Evolutionary conservation across 2,329 filamentous ascomycete genomes (phyloP).

Genomic region (Fusarium longipes): DNA sequence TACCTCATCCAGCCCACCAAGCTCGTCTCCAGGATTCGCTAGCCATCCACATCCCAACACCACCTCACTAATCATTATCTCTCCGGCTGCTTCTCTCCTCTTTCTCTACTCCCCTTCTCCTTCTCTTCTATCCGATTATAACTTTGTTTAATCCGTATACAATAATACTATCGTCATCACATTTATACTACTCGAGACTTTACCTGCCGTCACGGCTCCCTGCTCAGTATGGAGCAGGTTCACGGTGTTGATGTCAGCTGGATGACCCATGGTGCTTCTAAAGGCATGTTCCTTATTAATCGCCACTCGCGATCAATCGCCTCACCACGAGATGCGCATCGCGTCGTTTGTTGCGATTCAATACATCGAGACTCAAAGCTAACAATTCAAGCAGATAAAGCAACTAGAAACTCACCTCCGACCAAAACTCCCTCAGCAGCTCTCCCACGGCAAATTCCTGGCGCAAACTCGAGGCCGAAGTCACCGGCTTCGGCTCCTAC

Average conservation of each 20-base stretch:
- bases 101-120: slow-evolving; percentile 13
- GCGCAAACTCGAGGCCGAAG: slow-evolving; percentile 45
- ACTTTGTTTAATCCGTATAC: slow-evolving; percentile 19
- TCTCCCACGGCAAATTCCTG: slow-evolving; percentile 51
- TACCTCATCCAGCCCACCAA: slow-evolving; percentile 32
- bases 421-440: slow-evolving; percentile 43
- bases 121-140: slow-evolving; percentile 5
- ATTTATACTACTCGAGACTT: slow-evolving; percentile 5
- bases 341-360: background rate
- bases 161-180: slow-evolving; percentile 13
- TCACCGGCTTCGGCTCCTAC: slow-evolving; percentile 44
- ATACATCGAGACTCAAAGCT: slow-evolving; percentile 10
- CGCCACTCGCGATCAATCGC: slow-evolving; percentile 38
- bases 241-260: slow-evolving; percentile 89
- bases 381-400: slow-evolving; percentile 45
- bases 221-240: slow-evolving; percentile 76
- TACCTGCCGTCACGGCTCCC: slow-evolving; percentile 25
- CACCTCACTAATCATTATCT: slow-evolving; percentile 29
- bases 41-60: slow-evolving; percentile 34
- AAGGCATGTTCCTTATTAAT: slow-evolving; percentile 68
- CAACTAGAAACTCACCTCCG: slow-evolving; percentile 47
- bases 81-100: slow-evolving; percentile 28
- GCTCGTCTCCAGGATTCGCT: slow-evolving; percentile 40
- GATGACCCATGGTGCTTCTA: slow-evolving; percentile 84
- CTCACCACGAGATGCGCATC: slow-evolving; percentile 28